Evolutionary conservation across 495 filamentous ascomycete genomes (phyloP).

Genomic region (Glonium stellatum): DNA sequence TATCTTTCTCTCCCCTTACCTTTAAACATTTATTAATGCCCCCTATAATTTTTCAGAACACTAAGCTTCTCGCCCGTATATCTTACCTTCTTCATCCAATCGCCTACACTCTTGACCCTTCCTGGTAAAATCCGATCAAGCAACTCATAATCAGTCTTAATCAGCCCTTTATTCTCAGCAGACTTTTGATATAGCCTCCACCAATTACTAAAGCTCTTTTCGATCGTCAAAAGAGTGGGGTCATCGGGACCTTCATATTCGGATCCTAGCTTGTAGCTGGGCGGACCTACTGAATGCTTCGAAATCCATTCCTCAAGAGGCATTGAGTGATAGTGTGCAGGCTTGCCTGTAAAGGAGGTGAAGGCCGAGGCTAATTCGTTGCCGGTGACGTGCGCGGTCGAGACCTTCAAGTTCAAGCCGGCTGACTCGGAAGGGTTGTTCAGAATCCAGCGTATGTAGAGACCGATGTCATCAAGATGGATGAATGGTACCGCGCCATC

Average conservation of each 20-base stretch:
- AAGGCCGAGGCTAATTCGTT: constrained; percentile 9
- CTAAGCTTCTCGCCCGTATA: not conserved
- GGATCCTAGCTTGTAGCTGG: constrained; percentile 11
- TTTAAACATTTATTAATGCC: no score
- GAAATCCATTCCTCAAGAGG: constrained; percentile 6
- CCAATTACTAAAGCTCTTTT: constrained; percentile 20
- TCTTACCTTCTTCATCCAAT: constrained; percentile 21
- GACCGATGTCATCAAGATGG: constrained; percentile 18
- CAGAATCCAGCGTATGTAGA: constrained; percentile 13
- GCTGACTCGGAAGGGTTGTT: constrained; percentile 9
- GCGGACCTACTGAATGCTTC: not conserved
- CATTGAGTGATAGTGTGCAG: constrained; percentile 9
- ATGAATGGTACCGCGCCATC: constrained; percentile 21
- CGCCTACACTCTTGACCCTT: constrained; percentile 17
- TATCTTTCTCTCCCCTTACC: no score
- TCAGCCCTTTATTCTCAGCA: constrained; percentile 11
- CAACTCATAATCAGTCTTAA: constrained; percentile 15
- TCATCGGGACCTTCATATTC: constrained; percentile 7
- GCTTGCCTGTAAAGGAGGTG: constrained; percentile 14
- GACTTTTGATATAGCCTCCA: not conserved
- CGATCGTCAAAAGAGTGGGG: constrained; percentile 14
- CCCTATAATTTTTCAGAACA: no score
- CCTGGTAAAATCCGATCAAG: constrained; percentile 14
- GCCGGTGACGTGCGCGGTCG: constrained; percentile 13
- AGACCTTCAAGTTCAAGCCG: constrained; percentile 9